Conservation (phyloP, 768 basidiomycete species). For the Lactarius hengduanensis region DNA sequence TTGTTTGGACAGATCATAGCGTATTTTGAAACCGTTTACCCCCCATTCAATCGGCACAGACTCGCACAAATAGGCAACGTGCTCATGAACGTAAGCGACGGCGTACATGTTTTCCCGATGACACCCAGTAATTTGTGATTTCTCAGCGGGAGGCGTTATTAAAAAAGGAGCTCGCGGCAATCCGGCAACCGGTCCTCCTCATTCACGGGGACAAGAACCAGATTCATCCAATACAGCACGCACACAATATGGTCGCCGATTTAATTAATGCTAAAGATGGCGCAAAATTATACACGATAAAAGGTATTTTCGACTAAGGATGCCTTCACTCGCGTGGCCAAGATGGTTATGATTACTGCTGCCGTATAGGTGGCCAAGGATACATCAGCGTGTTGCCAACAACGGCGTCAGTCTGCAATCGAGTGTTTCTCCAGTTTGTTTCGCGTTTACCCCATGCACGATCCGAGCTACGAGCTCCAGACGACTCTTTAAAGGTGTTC, state of each 20-base stretch:
- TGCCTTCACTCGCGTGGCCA: neutral
- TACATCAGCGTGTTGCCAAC: slow-evolving; percentile 29
- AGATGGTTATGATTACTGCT: neutral
- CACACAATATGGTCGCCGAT: slow-evolving; percentile 23
- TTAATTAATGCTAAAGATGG: slow-evolving; percentile 19
- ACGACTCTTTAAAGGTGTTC: slow-evolving; percentile 8
- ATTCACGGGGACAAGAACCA: slow-evolving; percentile 28
- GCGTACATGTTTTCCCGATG: neutral
- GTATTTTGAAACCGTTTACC: slow-evolving; percentile 28
- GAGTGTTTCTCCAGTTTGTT: slow-evolving; percentile 29
- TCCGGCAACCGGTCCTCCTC: slow-evolving; percentile 23
- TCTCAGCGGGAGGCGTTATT: slow-evolving; percentile 18
- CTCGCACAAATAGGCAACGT: slow-evolving; percentile 25
- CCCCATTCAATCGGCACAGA: slow-evolving; percentile 28
- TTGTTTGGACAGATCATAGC: slow-evolving; percentile 22
- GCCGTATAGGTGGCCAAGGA: slow-evolving; percentile 24
- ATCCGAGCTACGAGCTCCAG: slow-evolving; percentile 18
- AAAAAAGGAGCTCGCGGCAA: slow-evolving; percentile 23
- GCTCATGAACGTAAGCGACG: slow-evolving; percentile 23
- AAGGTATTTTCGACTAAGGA: slow-evolving; percentile 1
- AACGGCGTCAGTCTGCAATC: slow-evolving; percentile 29
- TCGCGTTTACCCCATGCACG: slow-evolving; percentile 24
- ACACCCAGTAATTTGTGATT: neutral
- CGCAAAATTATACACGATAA: slow-evolving; percentile 23
- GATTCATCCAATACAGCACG: slow-evolving; percentile 25